Evolutionary conservation across 2,329 filamentous ascomycete genomes (phyloP).

Genomic region (Trichophyton benhamiae): DNA sequence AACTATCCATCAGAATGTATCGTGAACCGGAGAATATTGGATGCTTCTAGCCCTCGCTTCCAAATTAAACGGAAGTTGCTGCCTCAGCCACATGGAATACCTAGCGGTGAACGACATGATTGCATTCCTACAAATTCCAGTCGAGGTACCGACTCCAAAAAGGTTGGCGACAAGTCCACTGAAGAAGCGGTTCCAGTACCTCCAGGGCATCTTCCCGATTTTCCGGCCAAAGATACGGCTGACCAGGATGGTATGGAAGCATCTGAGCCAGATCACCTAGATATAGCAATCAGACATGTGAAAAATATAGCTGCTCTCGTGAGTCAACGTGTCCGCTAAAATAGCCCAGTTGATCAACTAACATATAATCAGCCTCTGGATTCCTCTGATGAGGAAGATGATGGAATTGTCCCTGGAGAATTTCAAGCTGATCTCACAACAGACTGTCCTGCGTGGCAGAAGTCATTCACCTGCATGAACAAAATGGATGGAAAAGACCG

Average conservation of each 20-base stretch:
- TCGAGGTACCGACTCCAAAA: not conserved
- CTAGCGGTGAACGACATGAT: not conserved
- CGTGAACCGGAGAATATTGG: conserved; percentile 44
- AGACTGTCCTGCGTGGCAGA: conserved; percentile 22
- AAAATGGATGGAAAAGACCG: conserved; percentile 36
- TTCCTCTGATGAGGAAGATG: conserved; percentile 21
- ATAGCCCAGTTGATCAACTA: not conserved
- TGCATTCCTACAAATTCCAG: not conserved
- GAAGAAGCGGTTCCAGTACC: not conserved
- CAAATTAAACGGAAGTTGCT: conserved; percentile 20
- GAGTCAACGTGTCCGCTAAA: not conserved
- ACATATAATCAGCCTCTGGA: not conserved
- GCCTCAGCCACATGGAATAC: conserved; percentile 7
- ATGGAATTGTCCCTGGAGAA: not conserved
- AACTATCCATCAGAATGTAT: conserved; percentile 59
- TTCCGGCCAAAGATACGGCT: not conserved
- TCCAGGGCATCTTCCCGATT: not conserved
- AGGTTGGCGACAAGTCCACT: not conserved
- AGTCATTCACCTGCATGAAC: conserved; percentile 48
- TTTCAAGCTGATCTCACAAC: not conserved
- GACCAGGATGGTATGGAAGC: not conserved
- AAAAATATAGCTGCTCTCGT: not conserved
- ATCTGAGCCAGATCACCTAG: not conserved
- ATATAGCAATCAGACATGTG: not conserved
- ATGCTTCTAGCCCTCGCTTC: conserved; percentile 45